Conservation (phyloP, 2,329 filamentous ascomycete genomes). For the Ophiosphaerella narmari region DNA sequence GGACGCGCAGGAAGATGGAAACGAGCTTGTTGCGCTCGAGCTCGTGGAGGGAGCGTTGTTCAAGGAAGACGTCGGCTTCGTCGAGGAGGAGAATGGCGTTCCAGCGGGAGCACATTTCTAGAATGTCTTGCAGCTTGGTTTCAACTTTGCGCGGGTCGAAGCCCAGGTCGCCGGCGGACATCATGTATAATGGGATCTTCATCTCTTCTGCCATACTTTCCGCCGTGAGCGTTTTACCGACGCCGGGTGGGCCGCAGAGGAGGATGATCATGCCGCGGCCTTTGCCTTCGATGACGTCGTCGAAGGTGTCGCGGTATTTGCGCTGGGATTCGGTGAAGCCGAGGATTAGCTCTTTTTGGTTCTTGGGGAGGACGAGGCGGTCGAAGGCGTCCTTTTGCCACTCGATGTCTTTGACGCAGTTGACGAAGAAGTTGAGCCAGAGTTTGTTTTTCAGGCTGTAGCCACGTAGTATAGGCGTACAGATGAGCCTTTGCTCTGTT, state of each 20-base stretch:
- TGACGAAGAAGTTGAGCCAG: constrained; percentile 41
- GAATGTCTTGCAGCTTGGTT: constrained; percentile 75
- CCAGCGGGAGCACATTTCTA: constrained; percentile 76
- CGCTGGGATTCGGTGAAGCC: constrained; percentile 79
- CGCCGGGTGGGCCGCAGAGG: constrained; percentile 32
- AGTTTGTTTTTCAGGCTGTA: constrained; percentile 31
- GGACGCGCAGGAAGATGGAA: constrained; percentile 42
- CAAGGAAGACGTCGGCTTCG: constrained; percentile 65
- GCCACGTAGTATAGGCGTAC: constrained; percentile 53
- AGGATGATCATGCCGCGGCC: constrained; percentile 36
- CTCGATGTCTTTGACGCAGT: constrained; percentile 49
- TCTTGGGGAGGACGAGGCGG: constrained; percentile 44
- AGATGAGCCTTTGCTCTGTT: constrained; percentile 34
- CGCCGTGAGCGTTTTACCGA: constrained; percentile 31
- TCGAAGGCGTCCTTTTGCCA: constrained; percentile 53
- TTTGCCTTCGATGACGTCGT: constrained; percentile 56
- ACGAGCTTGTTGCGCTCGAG: constrained; percentile 46
- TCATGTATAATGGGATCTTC: constrained; percentile 63
- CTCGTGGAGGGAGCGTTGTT: constrained; percentile 50
- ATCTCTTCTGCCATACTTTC: constrained; percentile 26
- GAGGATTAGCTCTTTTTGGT: constrained; percentile 31
- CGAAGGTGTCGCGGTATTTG: constrained; percentile 18
- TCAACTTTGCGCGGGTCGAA: constrained; percentile 60
- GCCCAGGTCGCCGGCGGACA: constrained; percentile 78
- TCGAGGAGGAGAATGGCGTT: constrained; percentile 69